Base-by-base conservation (phyloP, 2,329 filamentous ascomycete species). In the Phaeosphaeriaceae sp. region DNA sequence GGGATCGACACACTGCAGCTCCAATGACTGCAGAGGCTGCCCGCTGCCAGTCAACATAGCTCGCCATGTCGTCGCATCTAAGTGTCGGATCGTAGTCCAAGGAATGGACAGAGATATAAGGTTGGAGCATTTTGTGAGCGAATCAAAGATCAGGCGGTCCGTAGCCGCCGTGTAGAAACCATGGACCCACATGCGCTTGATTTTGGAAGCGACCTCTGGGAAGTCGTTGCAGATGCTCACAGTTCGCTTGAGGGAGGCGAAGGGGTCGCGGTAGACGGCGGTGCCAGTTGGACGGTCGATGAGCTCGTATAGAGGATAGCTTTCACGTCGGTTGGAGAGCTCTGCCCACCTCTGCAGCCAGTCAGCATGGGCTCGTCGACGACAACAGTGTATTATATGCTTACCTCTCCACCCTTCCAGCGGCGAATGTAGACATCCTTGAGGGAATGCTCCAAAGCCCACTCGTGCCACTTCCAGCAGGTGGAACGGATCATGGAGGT, bases 101-200 rank as follows among this genome's bases (percentile, higher is more conserved):
- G 81, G 80, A 13, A 82, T 69, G 23, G 77, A 80, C 18, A 81
- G 66, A 34, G 75, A 76, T 8, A 75, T 74, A 13, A 83, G 68
- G 50, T 77, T 76, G 32, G 61, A 66, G 66, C 79, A 82, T 57
- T 74, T 75, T 47, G 72, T 70, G 28, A 82, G 69, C 38, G 78
- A 76, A 13, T 75, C 70, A 49, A 81, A 78, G 42, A 83, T 77
- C 51, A 79, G 70, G 23, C 72, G 70, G 59, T 80, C 78, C 4
- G 79, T 81, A 54, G 81, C 75, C 38, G 76, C 73, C 6, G 75
- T 76, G 66, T 82, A 78, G 64, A 82, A 81, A 41, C 80, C 80
- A 48, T 82, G 77, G 64, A 83, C 81, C 79, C 79, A 82, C 60
- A 83, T 73, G 37, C 79, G 77, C 46, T 75, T 77, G 46, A 82